Base-by-base conservation (phyloP, 768 basidiomycete genomes). In the Boletus insuetus region DNA sequence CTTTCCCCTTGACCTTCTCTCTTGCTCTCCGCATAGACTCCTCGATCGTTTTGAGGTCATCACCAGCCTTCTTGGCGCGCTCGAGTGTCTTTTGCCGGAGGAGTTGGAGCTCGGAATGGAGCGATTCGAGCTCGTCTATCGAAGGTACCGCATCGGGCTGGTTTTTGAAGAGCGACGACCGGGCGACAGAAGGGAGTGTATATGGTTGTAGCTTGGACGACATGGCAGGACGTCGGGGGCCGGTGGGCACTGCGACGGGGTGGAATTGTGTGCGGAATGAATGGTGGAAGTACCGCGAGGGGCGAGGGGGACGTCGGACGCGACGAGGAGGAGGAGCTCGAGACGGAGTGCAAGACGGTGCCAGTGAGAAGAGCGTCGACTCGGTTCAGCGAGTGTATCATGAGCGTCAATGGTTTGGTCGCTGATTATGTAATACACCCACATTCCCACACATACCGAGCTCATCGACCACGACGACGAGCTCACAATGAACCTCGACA, bases 21-120 rank as follows among this genome's bases (percentile, higher is more conserved):
- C 82, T 87, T 74, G 90, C 79, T 56, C 82, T 80, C 50, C 82
- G 81, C 81, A 89, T 85, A 46, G 85, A 86, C 71, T 87, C 89
- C 58, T 88, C 83, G 62, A 92, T 84, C 51, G 82, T 78, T 67
- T 78, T 81, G 61, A 89, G 73, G 76, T 92, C 90, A 64, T 87
- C 83, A 32, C 80, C 81, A 0, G 89, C 91, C 75, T 89, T 91
- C 76, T 80, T 84, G 39, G 78, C 82, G 61, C 87, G 79, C 58
- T 85, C 85, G 45, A 83, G 62, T 8, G 82, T 79, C 65, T 74
- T 76, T 61, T 80, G 74, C 63, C 77, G 81, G 49, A 86, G 71
- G 46, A 73, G 57, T 56, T 69, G 74, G 45, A 93, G 81, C 67
- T 91, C 88, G 42, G 75, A 63, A 39, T 86, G 81, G 20, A 91